Base-by-base conservation (phyloP, 169 alveolate genomes). In the Plasmodium coatneyi region DNA sequence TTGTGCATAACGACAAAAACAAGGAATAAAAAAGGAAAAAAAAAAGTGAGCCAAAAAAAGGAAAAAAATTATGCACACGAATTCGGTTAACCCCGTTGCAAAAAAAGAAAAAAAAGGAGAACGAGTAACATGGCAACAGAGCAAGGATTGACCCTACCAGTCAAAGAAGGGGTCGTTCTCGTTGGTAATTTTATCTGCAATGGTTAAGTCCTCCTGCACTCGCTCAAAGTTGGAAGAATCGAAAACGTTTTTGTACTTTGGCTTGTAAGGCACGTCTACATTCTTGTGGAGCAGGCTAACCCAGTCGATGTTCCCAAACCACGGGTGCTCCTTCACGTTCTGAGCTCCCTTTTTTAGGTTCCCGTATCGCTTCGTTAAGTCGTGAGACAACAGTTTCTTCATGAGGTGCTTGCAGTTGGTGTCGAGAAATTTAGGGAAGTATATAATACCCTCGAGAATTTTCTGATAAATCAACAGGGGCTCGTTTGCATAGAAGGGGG, bases 401-500 rank as follows among this genome's bases (percentile, higher is more conserved):
- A 98, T 99, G 83, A 98, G 96, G 22, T 96, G 96, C 95, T 97
- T 98, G 43, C 98, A 98, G 92, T 92, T 97, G 96, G 95, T 96
- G 83, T 98, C 99, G 93, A 98, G 97, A 93, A 93, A 95, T 79
- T 98, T 95, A 14, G 99, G 99, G 95, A 99, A 99, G 81, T 97
- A 97, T 30, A 99, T 98, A 70, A 98, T 98, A 10, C 99, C 99
- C 74, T 98, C 99, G 39, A 98, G 95, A 28, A 98, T 99, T 92
- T 98, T 99, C 95, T 98, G 99, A 95, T 99, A 99, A 66, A 99
- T 98, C 49, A 98, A 98, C 98, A 98, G 97, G 14, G 99, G 99
- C 91, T 98, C 99, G 93, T 98, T 99, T 92, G 98, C 99, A 92
- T 98, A 97, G 97, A 98, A 99, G 32, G 99, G 99, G 41, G 99